Base-by-base conservation (phyloP, 139 green algal species). In the Ostreobium quekettii region DNA sequence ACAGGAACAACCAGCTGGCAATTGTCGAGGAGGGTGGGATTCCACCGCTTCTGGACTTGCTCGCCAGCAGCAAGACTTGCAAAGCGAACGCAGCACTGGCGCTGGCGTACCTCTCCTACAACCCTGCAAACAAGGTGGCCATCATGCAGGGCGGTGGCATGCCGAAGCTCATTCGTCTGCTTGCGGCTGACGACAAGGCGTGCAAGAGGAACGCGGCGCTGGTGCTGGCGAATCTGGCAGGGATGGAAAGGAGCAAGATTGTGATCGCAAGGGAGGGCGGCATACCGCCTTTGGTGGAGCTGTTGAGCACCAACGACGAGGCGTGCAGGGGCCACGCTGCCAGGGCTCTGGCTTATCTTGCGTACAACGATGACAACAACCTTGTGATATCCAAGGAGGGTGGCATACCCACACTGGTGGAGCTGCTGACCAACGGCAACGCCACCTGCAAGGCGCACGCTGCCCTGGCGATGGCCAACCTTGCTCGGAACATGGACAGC, bases 351-450 rank as follows among this genome's bases (percentile, higher is more conserved):
- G 61, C 61, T 48, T 68, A 47, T 38, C 42, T 68, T 22, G 61
- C 61, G 6, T 68, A 68, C 36, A 68, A 68, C 35, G 61, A 68
- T 47, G 61, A 68, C 61, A 68, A 56, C 36, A 68, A 68, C 42
- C 5, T 36, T 4, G 61, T 56, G 8, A 68, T 68, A 31, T 68
- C 61, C 19, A 53, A 68, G 36, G 30, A 68, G 35, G 61, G 61
- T 48, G 61, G 61, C 4, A 68, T 68, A 24, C 61, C 61, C 61
- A 68, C 61, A 7, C 36, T 68, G 7, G 61, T 68, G 6, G 7
- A 56, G 4, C 36, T 68, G 11, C 36, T 68, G 8, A 57, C 61
- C 24, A 68, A n/a, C 35, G 61, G 33, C 8, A 68, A 53, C 61
- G 24, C 32, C 22, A 36, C 61, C 5, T 68, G 61, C 61, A 68